These are phyloP conservation scores for Alectoria sarmentosa DNA, from an alignment of 495 filamentous ascomycete genomes.

Conservation along the genomic window DNA sequence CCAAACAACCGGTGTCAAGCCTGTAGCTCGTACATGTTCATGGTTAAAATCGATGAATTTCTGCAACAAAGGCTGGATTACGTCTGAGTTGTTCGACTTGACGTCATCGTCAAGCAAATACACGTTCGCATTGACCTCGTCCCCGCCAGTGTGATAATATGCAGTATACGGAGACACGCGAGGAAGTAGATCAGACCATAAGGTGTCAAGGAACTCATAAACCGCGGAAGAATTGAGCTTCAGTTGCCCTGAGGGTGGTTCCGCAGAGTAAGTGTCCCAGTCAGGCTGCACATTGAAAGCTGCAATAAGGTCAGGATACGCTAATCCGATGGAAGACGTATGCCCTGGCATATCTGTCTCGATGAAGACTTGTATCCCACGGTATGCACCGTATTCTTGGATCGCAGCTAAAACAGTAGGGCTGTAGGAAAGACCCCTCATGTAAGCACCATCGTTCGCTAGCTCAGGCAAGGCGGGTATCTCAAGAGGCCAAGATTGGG, in stretches of 20 bases:
- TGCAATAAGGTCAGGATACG: neutral
- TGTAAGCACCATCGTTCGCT: slow-evolving; percentile 26
- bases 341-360: neutral
- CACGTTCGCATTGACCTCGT: neutral
- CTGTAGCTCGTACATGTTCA: neutral
- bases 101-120: too few relatives aligned
- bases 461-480: slow-evolving; percentile 65
- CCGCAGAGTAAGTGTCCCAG: neutral
- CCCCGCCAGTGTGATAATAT: neutral
- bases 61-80: neutral
- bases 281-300: neutral
- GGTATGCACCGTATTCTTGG: neutral
- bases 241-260: neutral
- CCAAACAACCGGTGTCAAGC: neutral
- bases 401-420: too few relatives aligned
- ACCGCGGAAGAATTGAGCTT: neutral
- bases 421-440: too few relatives aligned
- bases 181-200: neutral
- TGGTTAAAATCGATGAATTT: neutral
- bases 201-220: neutral
- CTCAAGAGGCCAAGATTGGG: slow-evolving; percentile 75
- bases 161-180: neutral
- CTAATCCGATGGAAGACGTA: neutral
- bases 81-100: too few relatives aligned
- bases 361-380: neutral